Evolutionary conservation across 2,329 filamentous ascomycete genomes (phyloP), one percentile per base, ranked within the genome.

Genomic region (Claviceps sp.): DNA sequence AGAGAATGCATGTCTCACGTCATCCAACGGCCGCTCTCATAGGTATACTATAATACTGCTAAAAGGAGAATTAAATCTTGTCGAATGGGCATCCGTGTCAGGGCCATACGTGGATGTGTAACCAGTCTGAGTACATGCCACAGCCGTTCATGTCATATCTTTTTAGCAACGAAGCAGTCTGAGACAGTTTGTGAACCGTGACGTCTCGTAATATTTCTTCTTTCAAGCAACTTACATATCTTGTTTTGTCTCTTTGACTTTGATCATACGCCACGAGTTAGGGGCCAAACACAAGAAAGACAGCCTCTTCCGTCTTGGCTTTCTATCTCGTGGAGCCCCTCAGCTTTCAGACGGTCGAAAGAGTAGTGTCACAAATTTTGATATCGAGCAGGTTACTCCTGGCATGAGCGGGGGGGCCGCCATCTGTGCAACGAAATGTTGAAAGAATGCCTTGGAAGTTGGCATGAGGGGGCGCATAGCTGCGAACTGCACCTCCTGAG

Each of bases 1-100:
- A 50, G 41, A 45, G 30, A 34, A 24, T 44, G 20, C 48, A 50
- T 50, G 42, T 50, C 48, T 50, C 49, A 50, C 34, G 49, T 46
- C 42, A 50, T 50, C 34, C 34, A 40, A 45, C 40, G 49, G 48
- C 7, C 3, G 22, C 22, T 22, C 40, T 45, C 41, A 50, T 50
- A 18, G 18, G 18, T 18, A n/a, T 18, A 8, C n/a, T n/a, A n/a
- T n/a, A n/a, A n/a, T n/a, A n/a, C 11, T 37, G 18, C 40, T 26
- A 6, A 8, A 34, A 8, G 24, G 26, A 11, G 13, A 43, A 9
- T 18, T 8, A 11, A 16, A 7, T 30, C 38, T 30, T 34, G 9
- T 18, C 22, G 24, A 49, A 13, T 37, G 6, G 38, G 13, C 14
- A 16, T 42, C 24, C 30, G 37, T 43, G 37, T 42, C n/a, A 30